These are phyloP conservation scores for Kitagawia praeruptora DNA, from an alignment of 129 eudicot genomes.

Conservation along the genomic window DNA sequence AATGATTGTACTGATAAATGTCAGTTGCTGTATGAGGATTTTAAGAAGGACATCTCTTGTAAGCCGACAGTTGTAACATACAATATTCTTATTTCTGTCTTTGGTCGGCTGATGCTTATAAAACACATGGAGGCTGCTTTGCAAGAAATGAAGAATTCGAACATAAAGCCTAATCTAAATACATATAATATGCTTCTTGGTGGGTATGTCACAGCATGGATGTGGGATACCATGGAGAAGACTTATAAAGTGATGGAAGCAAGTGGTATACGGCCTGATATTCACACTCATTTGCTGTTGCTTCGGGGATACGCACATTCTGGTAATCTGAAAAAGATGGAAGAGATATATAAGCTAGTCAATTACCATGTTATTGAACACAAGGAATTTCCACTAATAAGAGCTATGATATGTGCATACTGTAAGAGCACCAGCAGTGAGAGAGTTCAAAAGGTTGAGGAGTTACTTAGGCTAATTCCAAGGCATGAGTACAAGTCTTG, in stretches of 20 bases:
- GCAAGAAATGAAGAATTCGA: constrained; percentile 35
- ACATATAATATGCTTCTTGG: constrained; percentile 60
- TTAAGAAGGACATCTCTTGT: constrained; percentile 38
- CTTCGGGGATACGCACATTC: constrained; percentile 85
- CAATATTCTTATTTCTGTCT: constrained; percentile 65
- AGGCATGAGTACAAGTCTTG: constrained; percentile 57
- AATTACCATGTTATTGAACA: constrained; percentile 29
- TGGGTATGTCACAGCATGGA: constrained; percentile 89
- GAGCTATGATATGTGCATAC: constrained; percentile 71
- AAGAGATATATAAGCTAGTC: constrained; percentile 48
- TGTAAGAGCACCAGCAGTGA: constrained; percentile 36
- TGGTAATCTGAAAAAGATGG: constrained; percentile 72
- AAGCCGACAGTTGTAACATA: constrained; percentile 59
- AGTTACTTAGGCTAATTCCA: constrained; percentile 45
- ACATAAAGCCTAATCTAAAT: constrained; percentile 35
- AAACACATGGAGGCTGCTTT: constrained; percentile 64
- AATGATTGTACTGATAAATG: constrained; percentile 46
- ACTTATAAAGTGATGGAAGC: constrained; percentile 40
- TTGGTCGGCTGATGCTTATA: constrained; percentile 51
- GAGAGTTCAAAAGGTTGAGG: constrained; percentile 49
- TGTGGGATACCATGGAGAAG: constrained; percentile 89
- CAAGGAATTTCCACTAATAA: constrained; percentile 30
- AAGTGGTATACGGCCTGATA: constrained; percentile 36
- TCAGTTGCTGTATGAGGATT: constrained; percentile 45
- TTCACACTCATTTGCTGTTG: constrained; percentile 54